phyloP scores from a whole-genome alignment of 1,284 basidiomycete species.

The Malassezia sp. region DNA sequence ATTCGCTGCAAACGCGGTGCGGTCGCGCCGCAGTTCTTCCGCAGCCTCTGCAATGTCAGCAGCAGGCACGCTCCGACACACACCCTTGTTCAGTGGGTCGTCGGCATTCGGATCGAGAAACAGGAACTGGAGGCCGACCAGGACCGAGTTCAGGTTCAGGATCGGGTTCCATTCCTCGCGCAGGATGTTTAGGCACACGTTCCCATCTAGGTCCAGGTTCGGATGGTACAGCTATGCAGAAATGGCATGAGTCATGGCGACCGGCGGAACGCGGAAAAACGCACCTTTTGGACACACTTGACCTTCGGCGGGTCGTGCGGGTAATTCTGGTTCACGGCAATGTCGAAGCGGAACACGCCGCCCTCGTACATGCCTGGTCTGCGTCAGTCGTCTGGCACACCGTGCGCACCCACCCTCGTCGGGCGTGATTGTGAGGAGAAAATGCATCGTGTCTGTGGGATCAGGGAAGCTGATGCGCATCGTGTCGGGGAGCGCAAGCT shows the following conservation, averaged over 20 bases:
- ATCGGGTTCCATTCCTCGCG: slow-evolving; percentile 99
- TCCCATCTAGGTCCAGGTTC: slow-evolving; percentile 92
- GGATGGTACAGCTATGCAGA: slow-evolving; percentile 83
- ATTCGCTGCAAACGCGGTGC: slow-evolving; percentile 30
- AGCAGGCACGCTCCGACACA: slow-evolving; percentile 20
- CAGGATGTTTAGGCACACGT: slow-evolving; percentile 77
- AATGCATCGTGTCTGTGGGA: slow-evolving; percentile 85
- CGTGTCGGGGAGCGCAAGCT: slow-evolving; percentile 85
- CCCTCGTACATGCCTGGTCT: slow-evolving; percentile 99
- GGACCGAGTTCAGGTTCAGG: slow-evolving; percentile 87
- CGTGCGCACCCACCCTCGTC: slow-evolving; percentile 69
- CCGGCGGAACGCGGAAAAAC: slow-evolving; percentile 28
- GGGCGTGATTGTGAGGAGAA: slow-evolving; percentile 82
- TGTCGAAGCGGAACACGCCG: slow-evolving; percentile 82
- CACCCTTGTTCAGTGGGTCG: slow-evolving; percentile 96
- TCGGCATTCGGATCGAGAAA: slow-evolving; percentile 98
- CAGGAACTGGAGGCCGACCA: slow-evolving; percentile 93
- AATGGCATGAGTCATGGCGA: neutral
- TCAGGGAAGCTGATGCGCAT: slow-evolving; percentile 92
- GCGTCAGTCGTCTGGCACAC: no score
- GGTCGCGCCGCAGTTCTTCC: slow-evolving; percentile 41
- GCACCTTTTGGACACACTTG: slow-evolving; percentile 84
- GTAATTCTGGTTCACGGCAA: slow-evolving; percentile 92
- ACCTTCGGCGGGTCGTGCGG: slow-evolving; percentile 99
- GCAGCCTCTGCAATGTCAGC: slow-evolving; percentile 35